phyloP scores from a whole-genome alignment of 116 monocot species.

The Iris pallida region DNA sequence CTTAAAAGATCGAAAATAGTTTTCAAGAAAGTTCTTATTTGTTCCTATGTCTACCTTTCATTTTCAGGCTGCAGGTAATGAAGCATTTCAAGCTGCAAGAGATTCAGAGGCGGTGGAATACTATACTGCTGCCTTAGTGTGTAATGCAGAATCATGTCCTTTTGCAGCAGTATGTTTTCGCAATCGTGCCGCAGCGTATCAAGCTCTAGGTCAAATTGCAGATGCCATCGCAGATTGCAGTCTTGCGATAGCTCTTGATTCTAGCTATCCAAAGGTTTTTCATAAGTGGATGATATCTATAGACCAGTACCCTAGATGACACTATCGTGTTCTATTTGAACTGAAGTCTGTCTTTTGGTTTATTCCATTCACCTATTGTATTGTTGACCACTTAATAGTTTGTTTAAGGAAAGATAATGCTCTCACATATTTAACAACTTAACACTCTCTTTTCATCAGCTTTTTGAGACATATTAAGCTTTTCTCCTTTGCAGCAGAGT shows the following conservation, averaged over 20 bases:
- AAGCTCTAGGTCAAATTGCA: conserved; percentile 81
- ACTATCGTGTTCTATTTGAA: neutral
- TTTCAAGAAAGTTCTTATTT: neutral
- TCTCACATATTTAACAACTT: no score
- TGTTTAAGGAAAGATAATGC: no score
- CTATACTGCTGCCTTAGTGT: conserved; percentile 77
- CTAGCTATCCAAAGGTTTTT: conserved; percentile 76
- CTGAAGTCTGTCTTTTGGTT: neutral
- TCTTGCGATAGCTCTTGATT: conserved; percentile 89
- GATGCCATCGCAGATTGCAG: conserved; percentile 98
- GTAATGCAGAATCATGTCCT: conserved; percentile 75
- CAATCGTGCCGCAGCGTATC: conserved; percentile 98
- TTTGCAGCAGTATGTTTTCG: conserved; percentile 93
- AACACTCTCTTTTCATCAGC: no score
- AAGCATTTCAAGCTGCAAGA: conserved; percentile 72
- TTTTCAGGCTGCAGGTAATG: conserved; percentile 76
- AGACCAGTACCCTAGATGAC: neutral
- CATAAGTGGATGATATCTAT: neutral
- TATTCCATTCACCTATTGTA: neutral
- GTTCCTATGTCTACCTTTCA: neutral
- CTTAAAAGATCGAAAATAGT: neutral
- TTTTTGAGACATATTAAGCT: no score
- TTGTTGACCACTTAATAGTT: neutral
- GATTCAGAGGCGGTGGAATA: conserved; percentile 76
- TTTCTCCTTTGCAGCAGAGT: no score